These are phyloP conservation scores for Cercophora scortea DNA, from an alignment of 495 filamentous ascomycete species.

Conservation along the genomic window DNA sequence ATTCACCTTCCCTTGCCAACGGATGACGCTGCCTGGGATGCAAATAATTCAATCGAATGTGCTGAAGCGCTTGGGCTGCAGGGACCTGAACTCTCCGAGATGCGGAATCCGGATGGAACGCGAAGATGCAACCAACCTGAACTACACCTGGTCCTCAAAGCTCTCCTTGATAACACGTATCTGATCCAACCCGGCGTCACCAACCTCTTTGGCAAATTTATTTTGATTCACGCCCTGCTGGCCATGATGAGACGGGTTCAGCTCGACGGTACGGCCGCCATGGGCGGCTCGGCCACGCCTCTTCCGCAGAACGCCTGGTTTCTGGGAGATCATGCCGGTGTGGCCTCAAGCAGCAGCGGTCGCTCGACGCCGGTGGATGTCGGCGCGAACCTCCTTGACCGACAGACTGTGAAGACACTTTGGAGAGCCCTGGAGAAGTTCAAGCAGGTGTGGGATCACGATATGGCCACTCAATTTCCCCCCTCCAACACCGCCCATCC, in stretches of 20 bases:
- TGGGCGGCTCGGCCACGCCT: conserved; percentile 33
- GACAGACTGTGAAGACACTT: conserved; percentile 27
- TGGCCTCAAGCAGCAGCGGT: conserved; percentile 34
- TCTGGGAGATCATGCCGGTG: conserved; percentile 22
- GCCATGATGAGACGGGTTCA: conserved; percentile 41
- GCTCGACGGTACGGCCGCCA: conserved; percentile 22
- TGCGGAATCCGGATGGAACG: conserved; percentile 48
- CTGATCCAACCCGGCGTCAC: conserved; percentile 49
- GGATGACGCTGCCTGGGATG: conserved; percentile 63
- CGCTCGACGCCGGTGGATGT: conserved; percentile 43
- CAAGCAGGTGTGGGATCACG: conserved; percentile 56
- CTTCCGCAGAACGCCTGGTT: conserved; percentile 44
- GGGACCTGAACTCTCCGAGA: conserved; percentile 35
- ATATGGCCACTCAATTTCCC: conserved; percentile 56
- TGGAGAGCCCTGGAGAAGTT: conserved; percentile 52
- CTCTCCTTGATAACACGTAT: conserved; percentile 42
- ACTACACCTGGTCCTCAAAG: conserved; percentile 45
- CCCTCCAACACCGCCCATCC: conserved; percentile 30
- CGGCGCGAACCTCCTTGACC: conserved; percentile 15
- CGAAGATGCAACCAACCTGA: conserved; percentile 51
- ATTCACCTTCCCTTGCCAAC: conserved; percentile 53
- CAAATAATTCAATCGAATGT: conserved; percentile 43
- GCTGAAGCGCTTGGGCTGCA: conserved; percentile 52
- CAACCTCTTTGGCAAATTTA: conserved; percentile 61
- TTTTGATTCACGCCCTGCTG: conserved; percentile 57